Evolutionary conservation across 2,329 filamentous ascomycete species (phyloP).

Genomic region (Fusarium pininemorale): DNA sequence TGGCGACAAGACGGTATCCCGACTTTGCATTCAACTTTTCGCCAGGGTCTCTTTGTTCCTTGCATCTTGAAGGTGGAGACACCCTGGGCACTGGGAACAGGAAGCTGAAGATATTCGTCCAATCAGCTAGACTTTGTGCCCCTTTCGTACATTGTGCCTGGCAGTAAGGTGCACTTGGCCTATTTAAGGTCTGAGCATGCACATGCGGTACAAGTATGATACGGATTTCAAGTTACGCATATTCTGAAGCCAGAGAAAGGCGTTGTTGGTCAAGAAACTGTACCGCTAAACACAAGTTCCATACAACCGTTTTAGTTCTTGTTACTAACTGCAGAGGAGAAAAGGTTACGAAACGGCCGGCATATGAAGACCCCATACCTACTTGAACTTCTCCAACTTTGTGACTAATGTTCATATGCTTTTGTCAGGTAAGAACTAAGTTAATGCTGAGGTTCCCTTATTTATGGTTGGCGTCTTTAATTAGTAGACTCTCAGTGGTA

Average conservation of each 20-base stretch:
- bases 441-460: neutral
- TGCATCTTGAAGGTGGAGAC: conserved; percentile 33
- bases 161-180: neutral
- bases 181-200: neutral
- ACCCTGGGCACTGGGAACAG: conserved; percentile 10
- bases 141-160: conserved; percentile 29
- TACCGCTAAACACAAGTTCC: neutral
- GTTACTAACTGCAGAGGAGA: neutral
- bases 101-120: neutral
- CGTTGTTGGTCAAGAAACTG: neutral
- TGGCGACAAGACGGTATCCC: neutral
- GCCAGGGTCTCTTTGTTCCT: conserved; percentile 17
- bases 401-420: neutral
- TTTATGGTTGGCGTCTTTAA: neutral
- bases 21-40: neutral
- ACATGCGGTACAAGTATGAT: neutral
- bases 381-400: neutral
- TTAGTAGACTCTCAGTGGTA: neutral
- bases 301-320: neutral
- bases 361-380: neutral
- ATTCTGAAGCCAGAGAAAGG: neutral
- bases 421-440: neutral
- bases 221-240: neutral
- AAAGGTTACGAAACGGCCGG: neutral
- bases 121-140: conserved; percentile 12